phyloP scores from a whole-genome alignment of 495 filamentous ascomycete species.

The Emericellopsis terricola region DNA sequence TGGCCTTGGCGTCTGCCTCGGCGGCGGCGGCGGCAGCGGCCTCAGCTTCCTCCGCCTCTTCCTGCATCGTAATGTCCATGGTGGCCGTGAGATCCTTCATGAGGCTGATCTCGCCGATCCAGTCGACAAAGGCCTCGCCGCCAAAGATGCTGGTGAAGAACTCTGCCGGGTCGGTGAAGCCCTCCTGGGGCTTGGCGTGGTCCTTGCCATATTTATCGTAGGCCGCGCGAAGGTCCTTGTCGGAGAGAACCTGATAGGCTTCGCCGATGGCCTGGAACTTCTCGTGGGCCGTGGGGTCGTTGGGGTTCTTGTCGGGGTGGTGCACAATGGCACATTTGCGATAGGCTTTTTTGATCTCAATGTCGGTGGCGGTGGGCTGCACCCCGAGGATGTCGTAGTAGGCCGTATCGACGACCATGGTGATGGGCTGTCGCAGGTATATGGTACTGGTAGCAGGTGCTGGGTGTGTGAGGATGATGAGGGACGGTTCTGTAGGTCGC shows the following conservation, averaged over 20 bases:
- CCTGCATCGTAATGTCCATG: conserved; percentile 76
- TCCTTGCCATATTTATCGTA: conserved; percentile 98
- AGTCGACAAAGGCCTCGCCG: conserved; percentile 83
- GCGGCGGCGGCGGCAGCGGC: conserved; percentile 12
- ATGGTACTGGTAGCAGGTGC: no score
- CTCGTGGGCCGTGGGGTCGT: conserved; percentile 81
- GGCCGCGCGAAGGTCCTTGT: conserved; percentile 64
- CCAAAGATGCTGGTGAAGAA: conserved; percentile 99
- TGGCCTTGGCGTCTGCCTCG: conserved; percentile 37
- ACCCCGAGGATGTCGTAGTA: conserved; percentile 91
- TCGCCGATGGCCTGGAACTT: conserved; percentile 93
- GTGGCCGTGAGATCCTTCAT: conserved; percentile 84
- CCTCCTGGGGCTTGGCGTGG: conserved; percentile 63
- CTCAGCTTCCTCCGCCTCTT: conserved; percentile 44
- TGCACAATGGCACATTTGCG: conserved; percentile 75
- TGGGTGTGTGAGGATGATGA: no score
- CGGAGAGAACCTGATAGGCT: conserved; percentile 92
- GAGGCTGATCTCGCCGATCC: conserved; percentile 80
- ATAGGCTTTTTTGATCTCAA: conserved; percentile 99
- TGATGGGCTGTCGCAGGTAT: no score
- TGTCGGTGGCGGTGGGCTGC: conserved; percentile 69
- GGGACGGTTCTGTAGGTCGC: no score
- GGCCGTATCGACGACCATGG: conserved; percentile 67
- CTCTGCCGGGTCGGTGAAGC: conserved; percentile 91
- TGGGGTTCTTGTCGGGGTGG: conserved; percentile 92